A percentile compares a stretch with the other conserved stretches of the same genome.
phyloP scores from a whole-genome alignment of 163 green algal genomes.

The Scenedesmus sp. region DNA sequence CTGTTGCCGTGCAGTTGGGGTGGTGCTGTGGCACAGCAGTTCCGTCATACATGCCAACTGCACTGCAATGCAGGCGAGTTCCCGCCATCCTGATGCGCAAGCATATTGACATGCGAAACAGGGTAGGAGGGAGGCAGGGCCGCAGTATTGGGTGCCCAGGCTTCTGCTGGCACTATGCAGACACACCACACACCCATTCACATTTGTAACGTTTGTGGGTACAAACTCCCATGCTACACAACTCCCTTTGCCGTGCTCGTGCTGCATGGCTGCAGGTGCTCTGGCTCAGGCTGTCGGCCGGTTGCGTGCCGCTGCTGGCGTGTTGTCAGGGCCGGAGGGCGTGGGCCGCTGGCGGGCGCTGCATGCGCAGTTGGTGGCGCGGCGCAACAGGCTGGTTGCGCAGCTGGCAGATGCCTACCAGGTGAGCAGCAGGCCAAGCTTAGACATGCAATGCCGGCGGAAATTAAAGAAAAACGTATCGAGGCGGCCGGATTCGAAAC shows the following conservation, averaged over 20 bases:
- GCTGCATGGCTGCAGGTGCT: slow-evolving; percentile 11
- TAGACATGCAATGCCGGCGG: no score
- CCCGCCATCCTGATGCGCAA: no score
- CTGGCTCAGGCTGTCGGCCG: background rate
- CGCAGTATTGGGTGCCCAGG: no score
- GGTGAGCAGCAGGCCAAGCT: background rate
- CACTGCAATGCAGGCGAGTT: no score
- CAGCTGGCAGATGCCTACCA: slow-evolving; percentile 59
- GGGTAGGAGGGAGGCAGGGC: no score
- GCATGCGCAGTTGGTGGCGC: slow-evolving; percentile 61
- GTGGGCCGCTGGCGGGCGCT: slow-evolving; percentile 48
- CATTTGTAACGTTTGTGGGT: no score
- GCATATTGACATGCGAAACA: no score
- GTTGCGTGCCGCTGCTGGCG: background rate
- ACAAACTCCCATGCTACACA: background rate
- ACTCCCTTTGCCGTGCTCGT: background rate
- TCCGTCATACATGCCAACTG: no score
- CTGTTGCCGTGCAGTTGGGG: background rate
- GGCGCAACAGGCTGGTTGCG: slow-evolving; percentile 60
- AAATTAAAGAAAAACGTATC: no score
- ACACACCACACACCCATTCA: no score
- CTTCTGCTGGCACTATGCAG: no score
- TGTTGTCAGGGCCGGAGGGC: slow-evolving; percentile 52
- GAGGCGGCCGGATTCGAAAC: background rate
- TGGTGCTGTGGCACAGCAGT: no score